These are phyloP conservation scores for Chytridiales sp. DNA, from an alignment of 371 early-diverging fungal species.

Conservation along the genomic window DNA sequence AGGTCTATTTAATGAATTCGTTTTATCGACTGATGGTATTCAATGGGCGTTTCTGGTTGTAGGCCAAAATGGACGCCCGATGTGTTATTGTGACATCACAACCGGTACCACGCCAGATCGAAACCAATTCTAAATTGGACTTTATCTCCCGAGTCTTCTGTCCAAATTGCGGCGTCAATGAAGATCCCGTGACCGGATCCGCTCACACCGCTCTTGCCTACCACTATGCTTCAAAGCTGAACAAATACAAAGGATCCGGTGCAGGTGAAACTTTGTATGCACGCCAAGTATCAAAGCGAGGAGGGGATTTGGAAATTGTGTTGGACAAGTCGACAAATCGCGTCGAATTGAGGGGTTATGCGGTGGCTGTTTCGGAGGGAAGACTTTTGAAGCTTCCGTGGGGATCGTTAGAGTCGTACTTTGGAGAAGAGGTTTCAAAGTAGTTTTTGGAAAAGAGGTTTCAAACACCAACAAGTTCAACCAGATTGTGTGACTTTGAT, in stretches of 20 bases:
- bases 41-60: neutral
- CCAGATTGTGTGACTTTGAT: too few species aligned
- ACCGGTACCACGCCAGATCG: neutral
- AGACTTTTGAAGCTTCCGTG: too few species aligned
- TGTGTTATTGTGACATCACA: slow-evolving; percentile 20
- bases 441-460: too few species aligned
- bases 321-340: neutral
- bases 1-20: neutral
- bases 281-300: slow-evolving; percentile 7
- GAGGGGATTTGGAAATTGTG: slow-evolving; percentile 8
- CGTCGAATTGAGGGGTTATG: slow-evolving; percentile 9
- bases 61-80: neutral
- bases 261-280: slow-evolving; percentile 3
- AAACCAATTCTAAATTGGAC: neutral
- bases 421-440: too few species aligned
- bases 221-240: slow-evolving; percentile 28
- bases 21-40: neutral
- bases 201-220: slow-evolving; percentile 39
- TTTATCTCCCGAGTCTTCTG: slow-evolving; percentile 39
- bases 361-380: slow-evolving; percentile 13
- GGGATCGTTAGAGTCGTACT: too few species aligned
- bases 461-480: too few species aligned
- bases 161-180: slow-evolving; percentile 35
- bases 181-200: slow-evolving; percentile 48
- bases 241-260: neutral